Percentiles rank a stretch among this genome's conserved stretches.
phyloP scores from a whole-genome alignment of 164 flowering plant genomes.

The Berberis thunbergii region DNA sequence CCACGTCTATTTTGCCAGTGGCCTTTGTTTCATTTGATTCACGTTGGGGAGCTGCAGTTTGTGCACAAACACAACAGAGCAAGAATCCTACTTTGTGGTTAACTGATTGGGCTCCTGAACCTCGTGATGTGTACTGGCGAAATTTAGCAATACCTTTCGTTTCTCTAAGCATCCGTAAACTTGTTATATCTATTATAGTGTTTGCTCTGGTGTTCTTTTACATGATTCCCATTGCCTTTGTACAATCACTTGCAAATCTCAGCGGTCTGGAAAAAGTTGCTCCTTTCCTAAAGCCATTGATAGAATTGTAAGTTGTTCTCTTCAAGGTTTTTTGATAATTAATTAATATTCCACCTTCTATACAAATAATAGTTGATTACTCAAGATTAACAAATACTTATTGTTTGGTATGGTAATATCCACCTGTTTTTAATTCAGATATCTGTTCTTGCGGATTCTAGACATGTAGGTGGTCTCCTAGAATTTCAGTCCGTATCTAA shows the following conservation, averaged over 20 bases:
- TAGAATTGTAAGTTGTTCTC: constrained; percentile 61
- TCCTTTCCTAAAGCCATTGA: constrained; percentile 79
- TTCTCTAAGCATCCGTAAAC: constrained; percentile 68
- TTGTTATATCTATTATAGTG: constrained; percentile 53
- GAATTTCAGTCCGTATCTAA: too few species aligned
- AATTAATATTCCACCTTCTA: too few species aligned
- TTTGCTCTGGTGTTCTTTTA: constrained; percentile 88
- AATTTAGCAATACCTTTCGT: constrained; percentile 90
- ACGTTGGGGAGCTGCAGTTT: constrained; percentile 98
- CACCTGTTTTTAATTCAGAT: too few species aligned
- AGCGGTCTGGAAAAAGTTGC: constrained; percentile 88
- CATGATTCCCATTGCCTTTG: constrained; percentile 99
- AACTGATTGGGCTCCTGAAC: constrained; percentile 97
- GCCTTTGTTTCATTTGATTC: constrained; percentile 91
- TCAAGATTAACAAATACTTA: too few species aligned
- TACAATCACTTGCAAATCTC: constrained; percentile 96
- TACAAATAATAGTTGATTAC: too few species aligned
- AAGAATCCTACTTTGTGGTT: constrained; percentile 89
- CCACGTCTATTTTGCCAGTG: constrained; percentile 63
- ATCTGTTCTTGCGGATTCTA: too few species aligned
- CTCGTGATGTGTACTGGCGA: constrained; percentile 88
- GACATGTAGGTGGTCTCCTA: too few species aligned
- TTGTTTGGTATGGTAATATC: too few species aligned
- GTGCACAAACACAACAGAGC: constrained; percentile 97
- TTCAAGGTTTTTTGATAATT: too few species aligned